These are phyloP conservation scores for Gryganskiella cystojenkinii DNA, from an alignment of 192 early-diverging fungal species.

Conservation along the genomic window DNA sequence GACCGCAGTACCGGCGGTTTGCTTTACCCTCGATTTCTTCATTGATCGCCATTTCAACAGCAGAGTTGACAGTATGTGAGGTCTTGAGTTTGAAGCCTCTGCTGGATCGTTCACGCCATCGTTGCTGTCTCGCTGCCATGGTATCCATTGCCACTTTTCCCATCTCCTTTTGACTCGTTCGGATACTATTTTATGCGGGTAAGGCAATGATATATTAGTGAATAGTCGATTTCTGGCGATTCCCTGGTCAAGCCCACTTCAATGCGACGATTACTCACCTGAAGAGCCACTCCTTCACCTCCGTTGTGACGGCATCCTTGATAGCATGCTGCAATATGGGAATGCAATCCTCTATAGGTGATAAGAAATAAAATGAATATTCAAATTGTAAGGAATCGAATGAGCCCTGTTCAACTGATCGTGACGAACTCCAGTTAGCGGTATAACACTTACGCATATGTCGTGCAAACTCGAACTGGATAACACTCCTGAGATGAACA, in stretches of 20 bases:
- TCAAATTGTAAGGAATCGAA: slow-evolving; percentile 9
- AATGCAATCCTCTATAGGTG: slow-evolving; percentile 78
- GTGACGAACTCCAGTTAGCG: not conserved
- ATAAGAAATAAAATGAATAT: not conserved
- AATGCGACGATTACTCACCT: slow-evolving; percentile 59
- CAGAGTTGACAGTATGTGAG: slow-evolving; percentile 76
- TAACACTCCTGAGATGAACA: slow-evolving; percentile 77
- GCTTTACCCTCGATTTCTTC: slow-evolving; percentile 80
- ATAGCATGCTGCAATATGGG: slow-evolving; percentile 92
- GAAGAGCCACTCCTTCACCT: slow-evolving; percentile 94
- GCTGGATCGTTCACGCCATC: slow-evolving; percentile 60
- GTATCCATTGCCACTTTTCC: slow-evolving; percentile 87
- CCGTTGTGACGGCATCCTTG: slow-evolving; percentile 83
- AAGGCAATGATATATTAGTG: not conserved
- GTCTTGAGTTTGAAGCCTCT: slow-evolving; percentile 57
- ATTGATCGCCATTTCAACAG: slow-evolving; percentile 84
- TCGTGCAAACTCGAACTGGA: slow-evolving; percentile 85
- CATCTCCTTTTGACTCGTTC: slow-evolving; percentile 82
- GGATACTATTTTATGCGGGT: slow-evolving; percentile 64
- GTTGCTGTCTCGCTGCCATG: slow-evolving; percentile 76
- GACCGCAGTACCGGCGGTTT: not conserved
- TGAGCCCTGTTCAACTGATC: not conserved
- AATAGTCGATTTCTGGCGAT: not conserved
- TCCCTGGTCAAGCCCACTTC: not conserved
- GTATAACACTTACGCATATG: slow-evolving; percentile 71